Base-by-base conservation (phyloP, 768 basidiomycete species). In the Pholiota microspora region DNA sequence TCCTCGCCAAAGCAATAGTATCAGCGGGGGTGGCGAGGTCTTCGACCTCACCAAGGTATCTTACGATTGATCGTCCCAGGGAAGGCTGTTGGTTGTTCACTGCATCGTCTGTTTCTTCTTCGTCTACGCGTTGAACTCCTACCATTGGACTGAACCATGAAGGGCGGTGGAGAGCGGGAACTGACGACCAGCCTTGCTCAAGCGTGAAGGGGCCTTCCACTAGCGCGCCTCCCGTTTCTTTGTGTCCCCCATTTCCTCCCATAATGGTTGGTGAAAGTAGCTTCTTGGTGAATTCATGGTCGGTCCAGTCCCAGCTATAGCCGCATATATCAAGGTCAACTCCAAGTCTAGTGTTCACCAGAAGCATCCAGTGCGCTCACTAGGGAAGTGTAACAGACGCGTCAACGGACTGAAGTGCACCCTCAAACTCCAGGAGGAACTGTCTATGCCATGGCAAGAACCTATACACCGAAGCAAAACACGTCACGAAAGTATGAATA, bases 381-480 rank as follows among this genome's bases (percentile, higher is more conserved):
- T 57, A 57, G 12, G 56, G 56, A 29, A 57, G 40, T 7, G 56
- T 57, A 40, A 57, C 56, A 2, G 56, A 57, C 7, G 56, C 50
- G 27, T 57, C 50, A 31, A 57, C 40, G 12, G 56, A 31, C 25
- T 57, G 56, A 23, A 57, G 34, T 6, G 51, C 56, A 35, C 45
- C 23, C 46, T 57, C 56, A 31, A 57, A 57, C 29, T 57, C 56
- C n/a, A 45, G 21, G 24, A 57, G 51, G 21, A 57, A 52, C 29
- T 57, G 56, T 12, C 56, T 28, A 48, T 57, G 56, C 56, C 56
- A 57, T 15, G 56, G 56, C 25, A 57, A 38, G 27, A 57, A 57
- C 16, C 56, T 57, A 34, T 7, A 12, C 23, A 42, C 7, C 0
- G 29, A 24, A 1, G n/a, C 6, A 13, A 48, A 21, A 45, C 25